phyloP scores from a whole-genome alignment of 352 stramenopile genomes.

The Phytophthora europaea region DNA sequence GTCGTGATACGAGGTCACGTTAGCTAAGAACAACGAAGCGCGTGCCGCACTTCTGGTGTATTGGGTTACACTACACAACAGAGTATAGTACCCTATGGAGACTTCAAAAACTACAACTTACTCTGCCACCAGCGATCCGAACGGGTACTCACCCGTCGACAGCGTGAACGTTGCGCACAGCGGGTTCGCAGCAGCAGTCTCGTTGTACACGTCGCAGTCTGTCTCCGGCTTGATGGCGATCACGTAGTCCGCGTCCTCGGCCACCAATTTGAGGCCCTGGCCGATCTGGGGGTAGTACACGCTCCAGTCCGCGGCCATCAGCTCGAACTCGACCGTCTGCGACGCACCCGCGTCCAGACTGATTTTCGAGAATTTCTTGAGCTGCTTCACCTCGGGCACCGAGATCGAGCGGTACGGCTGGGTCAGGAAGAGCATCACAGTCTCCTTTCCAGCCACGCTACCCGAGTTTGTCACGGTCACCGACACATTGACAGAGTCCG shows the following conservation, averaged over 20 bases:
- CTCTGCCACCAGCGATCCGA: background rate
- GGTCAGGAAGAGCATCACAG: slow-evolving; percentile 78
- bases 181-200: background rate
- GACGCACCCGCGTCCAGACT: background rate
- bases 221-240: background rate
- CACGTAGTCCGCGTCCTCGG: slow-evolving; percentile 1
- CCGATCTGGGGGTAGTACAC: slow-evolving; percentile 2
- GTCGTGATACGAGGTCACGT: too few relatives aligned
- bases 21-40: too few relatives aligned
- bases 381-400: slow-evolving; percentile 79
- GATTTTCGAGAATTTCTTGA: slow-evolving; percentile 81
- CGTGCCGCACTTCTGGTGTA: too few relatives aligned
- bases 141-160: background rate
- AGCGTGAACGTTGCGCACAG: slow-evolving; percentile 5
- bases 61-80: too few relatives aligned
- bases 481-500: background rate
- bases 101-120: background rate
- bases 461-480: slow-evolving; percentile 57
- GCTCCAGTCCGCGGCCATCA: background rate
- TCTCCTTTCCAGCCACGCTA: slow-evolving; percentile 63
- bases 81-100: too few relatives aligned
- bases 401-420: slow-evolving; percentile 65
- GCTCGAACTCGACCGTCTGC: background rate
- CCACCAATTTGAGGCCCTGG: background rate
- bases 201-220: slow-evolving; percentile 7